Base-by-base conservation (phyloP, 257 asterid genomes). In the Salvia rosmarinus region DNA sequence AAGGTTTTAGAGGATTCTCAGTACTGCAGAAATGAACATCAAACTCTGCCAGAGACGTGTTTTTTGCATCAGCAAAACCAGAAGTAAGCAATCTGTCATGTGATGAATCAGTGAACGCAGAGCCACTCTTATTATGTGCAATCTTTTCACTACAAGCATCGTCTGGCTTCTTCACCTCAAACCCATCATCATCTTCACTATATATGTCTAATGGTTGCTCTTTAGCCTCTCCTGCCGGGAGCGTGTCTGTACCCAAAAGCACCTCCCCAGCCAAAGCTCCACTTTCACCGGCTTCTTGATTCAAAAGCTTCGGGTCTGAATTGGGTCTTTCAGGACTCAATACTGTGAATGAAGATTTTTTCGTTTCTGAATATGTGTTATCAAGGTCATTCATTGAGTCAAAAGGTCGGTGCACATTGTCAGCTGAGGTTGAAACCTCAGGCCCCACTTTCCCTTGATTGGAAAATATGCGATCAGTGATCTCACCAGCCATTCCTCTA, bases 361-460 rank as follows among this genome's bases (percentile, higher is more conserved):
- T 83, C 52, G 32, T 57, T 68, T 67, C 84, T 50, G 66, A 55
- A 77, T 8, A 61, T 64, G 56, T 74, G 67, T 52, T 40, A 56
- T 73, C 82, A 61, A 62, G 64, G 17, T 71, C 64, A 59, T 71
- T 72, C 16, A 25, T n/a, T 67, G 81, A 28, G 9, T 64, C 79
- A 68, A 30, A 46, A 55, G 77, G 82, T 69, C 46, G 72, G 58
- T 70, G 46, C 54, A 71, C 67, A 77, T 69, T 34, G 4, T 50
- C 37, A 20, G 49, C 66, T 10, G 75, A 43, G 62, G 72, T 54
- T 35, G 79, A 79, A 61, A 58, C 21, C 68, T 68, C 79, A 34
- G 59, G 77, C 42, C 55, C 64, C 68, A 80, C 62, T 67, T 66
- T 75, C 56, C 74, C 81, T 81, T 78, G 80, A 72, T 7, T 13